These are phyloP conservation scores for Groenewaldozyma sp. DNA, from an alignment of 1,139 yeast genomes.

Conservation along the genomic window DNA sequence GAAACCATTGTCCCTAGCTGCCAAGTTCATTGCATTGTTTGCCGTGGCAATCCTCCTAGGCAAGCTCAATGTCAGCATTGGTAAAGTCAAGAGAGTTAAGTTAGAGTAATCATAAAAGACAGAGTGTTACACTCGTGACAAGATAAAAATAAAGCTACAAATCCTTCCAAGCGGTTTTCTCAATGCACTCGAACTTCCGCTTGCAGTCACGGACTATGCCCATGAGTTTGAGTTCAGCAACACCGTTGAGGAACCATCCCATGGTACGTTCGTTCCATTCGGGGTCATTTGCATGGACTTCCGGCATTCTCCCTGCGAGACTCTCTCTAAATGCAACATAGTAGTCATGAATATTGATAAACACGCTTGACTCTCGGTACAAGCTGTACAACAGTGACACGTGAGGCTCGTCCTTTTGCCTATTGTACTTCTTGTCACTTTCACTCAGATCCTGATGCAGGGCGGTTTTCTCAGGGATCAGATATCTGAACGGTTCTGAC, in stretches of 20 bases:
- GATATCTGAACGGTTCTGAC: conserved; percentile 29
- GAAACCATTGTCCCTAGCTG: conserved; percentile 62
- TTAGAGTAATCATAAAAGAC: background rate
- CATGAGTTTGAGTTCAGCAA: conserved; percentile 44
- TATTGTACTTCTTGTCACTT: background rate
- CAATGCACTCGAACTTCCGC: conserved; percentile 44
- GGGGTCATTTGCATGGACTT: conserved; percentile 21
- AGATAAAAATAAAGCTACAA: conserved; percentile 25
- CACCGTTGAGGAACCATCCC: conserved; percentile 50
- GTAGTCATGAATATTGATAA: conserved; percentile 69
- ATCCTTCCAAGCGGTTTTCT: conserved; percentile 54
- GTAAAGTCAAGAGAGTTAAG: background rate
- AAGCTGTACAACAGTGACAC: conserved; percentile 53
- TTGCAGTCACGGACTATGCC: conserved; percentile 45
- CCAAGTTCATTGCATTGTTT: conserved; percentile 55
- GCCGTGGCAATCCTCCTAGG: conserved; percentile 46
- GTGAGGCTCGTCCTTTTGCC: conserved; percentile 35
- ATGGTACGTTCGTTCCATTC: conserved; percentile 45
- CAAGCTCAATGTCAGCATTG: conserved; percentile 31
- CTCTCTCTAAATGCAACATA: conserved; percentile 56
- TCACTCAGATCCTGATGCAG: conserved; percentile 3
- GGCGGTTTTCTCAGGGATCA: conserved; percentile 18
- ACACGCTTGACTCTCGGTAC: conserved; percentile 71
- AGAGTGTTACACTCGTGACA: background rate
- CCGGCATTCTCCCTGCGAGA: conserved; percentile 33